Percentiles rank a stretch among this genome's conserved stretches.
These are phyloP conservation scores for Penicillium pulvis DNA, from an alignment of 495 filamentous ascomycete species.

Conservation along the genomic window DNA sequence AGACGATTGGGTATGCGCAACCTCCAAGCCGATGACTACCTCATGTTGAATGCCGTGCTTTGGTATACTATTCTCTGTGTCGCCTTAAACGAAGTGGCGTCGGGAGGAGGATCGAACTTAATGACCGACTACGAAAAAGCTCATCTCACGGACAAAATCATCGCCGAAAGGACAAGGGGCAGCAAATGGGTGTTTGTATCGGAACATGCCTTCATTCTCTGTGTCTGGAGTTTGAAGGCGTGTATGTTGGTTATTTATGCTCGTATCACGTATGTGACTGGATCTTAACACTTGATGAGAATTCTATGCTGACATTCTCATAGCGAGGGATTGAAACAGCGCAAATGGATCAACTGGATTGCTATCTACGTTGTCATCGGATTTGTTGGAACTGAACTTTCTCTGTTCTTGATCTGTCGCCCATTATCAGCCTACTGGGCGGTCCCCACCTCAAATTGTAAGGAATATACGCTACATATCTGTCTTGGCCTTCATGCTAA, in stretches of 20 bases:
- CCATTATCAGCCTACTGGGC: slow-evolving; percentile 65
- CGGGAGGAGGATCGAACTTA: slow-evolving; percentile 57
- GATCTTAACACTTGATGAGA: not conserved
- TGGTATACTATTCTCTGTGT: slow-evolving; percentile 58
- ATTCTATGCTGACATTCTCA: slow-evolving; percentile 10
- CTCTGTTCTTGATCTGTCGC: slow-evolving; percentile 65
- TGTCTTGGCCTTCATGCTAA: not conserved
- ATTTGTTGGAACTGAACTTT: slow-evolving; percentile 60
- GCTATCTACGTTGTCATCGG: slow-evolving; percentile 57
- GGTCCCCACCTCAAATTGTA: slow-evolving; percentile 43
- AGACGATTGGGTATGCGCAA: slow-evolving; percentile 46
- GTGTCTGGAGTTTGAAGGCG: slow-evolving; percentile 52
- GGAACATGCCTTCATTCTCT: slow-evolving; percentile 54
- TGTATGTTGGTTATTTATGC: slow-evolving; percentile 60
- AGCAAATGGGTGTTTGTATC: slow-evolving; percentile 61
- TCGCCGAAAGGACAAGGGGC: slow-evolving; percentile 47
- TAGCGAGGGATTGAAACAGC: slow-evolving; percentile 42
- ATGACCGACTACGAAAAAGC: slow-evolving; percentile 44
- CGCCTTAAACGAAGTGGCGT: slow-evolving; percentile 51
- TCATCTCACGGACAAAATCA: slow-evolving; percentile 39
- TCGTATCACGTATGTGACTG: slow-evolving; percentile 46
- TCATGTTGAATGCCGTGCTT: slow-evolving; percentile 51
- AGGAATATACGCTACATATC: slow-evolving; percentile 3
- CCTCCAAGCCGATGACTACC: slow-evolving; percentile 54
- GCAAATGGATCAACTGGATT: slow-evolving; percentile 45